phyloP scores from a whole-genome alignment of 768 basidiomycete genomes.

The Wakefieldia striispora region DNA sequence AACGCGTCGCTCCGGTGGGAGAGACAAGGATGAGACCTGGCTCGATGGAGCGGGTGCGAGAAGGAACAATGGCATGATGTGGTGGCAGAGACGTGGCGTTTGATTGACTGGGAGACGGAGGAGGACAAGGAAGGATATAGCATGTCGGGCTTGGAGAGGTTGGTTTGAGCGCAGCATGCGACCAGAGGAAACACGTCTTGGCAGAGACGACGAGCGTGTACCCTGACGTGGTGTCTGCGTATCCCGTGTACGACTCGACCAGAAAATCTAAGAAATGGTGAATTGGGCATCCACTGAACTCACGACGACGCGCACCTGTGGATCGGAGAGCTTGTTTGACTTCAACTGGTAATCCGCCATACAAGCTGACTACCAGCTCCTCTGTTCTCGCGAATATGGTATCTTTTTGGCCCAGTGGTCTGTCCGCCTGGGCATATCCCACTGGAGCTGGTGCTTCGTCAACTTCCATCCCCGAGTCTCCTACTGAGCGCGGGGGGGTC shows the following conservation, averaged over 20 bases:
- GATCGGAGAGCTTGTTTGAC: constrained; percentile 68
- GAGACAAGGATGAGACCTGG: constrained; percentile 85
- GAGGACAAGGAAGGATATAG: constrained; percentile 77
- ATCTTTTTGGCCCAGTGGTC: constrained; percentile 30
- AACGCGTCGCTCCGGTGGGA: constrained; percentile 66
- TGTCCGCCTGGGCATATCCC: constrained; percentile 38
- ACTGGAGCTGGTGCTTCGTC: constrained; percentile 51
- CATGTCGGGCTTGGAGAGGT: constrained; percentile 60
- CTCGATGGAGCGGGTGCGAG: constrained; percentile 52
- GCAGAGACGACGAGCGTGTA: constrained; percentile 71
- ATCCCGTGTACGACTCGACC: constrained; percentile 64
- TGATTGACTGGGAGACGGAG: constrained; percentile 35
- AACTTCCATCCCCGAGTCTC: constrained; percentile 63
- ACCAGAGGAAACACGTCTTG: constrained; percentile 82
- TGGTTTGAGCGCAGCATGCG: constrained; percentile 70
- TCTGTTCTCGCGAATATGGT: constrained; percentile 68
- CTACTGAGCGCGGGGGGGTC: constrained; percentile 33
- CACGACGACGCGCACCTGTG: constrained; percentile 45
- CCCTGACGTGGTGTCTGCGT: constrained; percentile 68
- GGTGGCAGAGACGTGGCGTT: constrained; percentile 54
- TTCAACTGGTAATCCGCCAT: constrained; percentile 69
- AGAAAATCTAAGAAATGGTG: constrained; percentile 56
- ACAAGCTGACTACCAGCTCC: constrained; percentile 64
- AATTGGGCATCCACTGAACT: neutral
- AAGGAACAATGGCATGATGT: constrained; percentile 57